These are phyloP conservation scores for Beauveria australis DNA, from an alignment of 2,329 filamentous ascomycete genomes.

Conservation along the genomic window DNA sequence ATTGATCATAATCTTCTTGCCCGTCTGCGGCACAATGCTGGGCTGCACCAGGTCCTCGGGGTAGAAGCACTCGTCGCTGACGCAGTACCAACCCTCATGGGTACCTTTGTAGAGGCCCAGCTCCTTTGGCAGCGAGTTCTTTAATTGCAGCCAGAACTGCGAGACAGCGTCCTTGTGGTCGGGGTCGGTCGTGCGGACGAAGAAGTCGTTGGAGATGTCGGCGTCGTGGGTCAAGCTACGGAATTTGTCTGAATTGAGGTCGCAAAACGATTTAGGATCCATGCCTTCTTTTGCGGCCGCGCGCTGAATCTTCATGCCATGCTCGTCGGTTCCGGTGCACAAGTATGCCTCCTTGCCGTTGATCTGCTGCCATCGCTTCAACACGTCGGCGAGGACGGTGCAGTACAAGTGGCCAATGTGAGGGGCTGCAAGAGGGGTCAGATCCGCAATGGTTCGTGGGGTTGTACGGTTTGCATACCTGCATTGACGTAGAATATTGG, in stretches of 20 bases:
- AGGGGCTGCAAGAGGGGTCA: conserved; percentile 49
- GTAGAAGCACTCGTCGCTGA: conserved; percentile 96
- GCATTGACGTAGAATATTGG: conserved; percentile 99
- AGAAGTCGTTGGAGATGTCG: conserved; percentile 70
- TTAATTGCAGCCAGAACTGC: conserved; percentile 78
- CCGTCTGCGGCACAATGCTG: conserved; percentile 69
- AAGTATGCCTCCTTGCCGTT: conserved; percentile 64
- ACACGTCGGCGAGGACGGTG: conserved; percentile 81
- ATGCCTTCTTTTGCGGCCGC: conserved; percentile 65
- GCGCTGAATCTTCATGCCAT: conserved; percentile 94
- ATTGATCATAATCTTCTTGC: conserved; percentile 73
- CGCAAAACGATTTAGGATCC: conserved; percentile 78
- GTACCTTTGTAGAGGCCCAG: conserved; percentile 77
- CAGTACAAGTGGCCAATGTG: conserved; percentile 94
- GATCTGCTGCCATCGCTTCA: conserved; percentile 85
- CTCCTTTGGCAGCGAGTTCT: conserved; percentile 42
- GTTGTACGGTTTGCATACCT: conserved; percentile 37
- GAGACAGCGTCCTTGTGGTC: conserved; percentile 78
- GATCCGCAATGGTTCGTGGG: conserved; percentile 6
- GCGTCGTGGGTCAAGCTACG: conserved; percentile 62
- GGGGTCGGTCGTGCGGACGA: conserved; percentile 83
- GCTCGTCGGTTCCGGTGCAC: conserved; percentile 90
- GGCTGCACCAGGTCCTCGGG: conserved; percentile 67
- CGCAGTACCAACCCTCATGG: conserved; percentile 93
- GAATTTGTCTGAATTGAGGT: conserved; percentile 74